These are phyloP conservation scores for Hyphopichia homilentoma DNA, from an alignment of 805 yeast species.

Conservation along the genomic window DNA sequence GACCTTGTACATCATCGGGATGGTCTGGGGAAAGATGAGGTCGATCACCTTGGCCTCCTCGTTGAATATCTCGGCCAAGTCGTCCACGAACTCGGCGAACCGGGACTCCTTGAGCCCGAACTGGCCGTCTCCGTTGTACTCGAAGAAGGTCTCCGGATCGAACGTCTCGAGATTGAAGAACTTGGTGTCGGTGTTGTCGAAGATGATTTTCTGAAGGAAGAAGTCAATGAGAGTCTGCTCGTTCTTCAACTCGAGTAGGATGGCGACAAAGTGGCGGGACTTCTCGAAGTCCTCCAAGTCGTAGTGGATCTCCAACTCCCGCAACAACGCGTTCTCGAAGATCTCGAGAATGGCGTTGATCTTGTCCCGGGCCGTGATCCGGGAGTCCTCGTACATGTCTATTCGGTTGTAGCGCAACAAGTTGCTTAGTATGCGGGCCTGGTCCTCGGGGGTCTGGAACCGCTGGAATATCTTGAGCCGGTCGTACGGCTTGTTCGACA, in stretches of 20 bases:
- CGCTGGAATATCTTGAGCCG: constrained; percentile 44
- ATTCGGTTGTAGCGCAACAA: constrained; percentile 36
- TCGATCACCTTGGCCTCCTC: constrained; percentile 38
- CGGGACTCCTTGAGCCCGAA: too few species aligned
- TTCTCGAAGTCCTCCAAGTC: constrained; percentile 42
- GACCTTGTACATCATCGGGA: constrained; percentile 46
- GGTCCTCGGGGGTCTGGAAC: constrained; percentile 49
- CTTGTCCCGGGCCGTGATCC: constrained; percentile 33
- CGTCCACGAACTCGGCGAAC: constrained; percentile 20
- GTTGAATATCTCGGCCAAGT: constrained; percentile 34
- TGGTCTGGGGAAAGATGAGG: constrained; percentile 38
- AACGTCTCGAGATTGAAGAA: constrained; percentile 27
- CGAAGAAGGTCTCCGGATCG: constrained; percentile 20
- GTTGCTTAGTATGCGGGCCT: constrained; percentile 42
- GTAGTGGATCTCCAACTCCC: constrained; percentile 62
- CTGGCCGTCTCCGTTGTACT: constrained; percentile 5
- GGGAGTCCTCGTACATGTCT: constrained; percentile 26
- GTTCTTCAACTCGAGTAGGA: constrained; percentile 33
- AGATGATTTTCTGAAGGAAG: constrained; percentile 39
- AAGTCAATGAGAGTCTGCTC: constrained; percentile 43
- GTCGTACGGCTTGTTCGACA: constrained; percentile 35
- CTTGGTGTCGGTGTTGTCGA: constrained; percentile 31
- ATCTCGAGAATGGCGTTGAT: constrained; percentile 58
- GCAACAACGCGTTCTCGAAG: constrained; percentile 65
- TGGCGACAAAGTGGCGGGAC: constrained; percentile 32